Evolutionary conservation across 495 filamentous ascomycete genomes (phyloP).

Genomic region (Bathelium albidoporum): DNA sequence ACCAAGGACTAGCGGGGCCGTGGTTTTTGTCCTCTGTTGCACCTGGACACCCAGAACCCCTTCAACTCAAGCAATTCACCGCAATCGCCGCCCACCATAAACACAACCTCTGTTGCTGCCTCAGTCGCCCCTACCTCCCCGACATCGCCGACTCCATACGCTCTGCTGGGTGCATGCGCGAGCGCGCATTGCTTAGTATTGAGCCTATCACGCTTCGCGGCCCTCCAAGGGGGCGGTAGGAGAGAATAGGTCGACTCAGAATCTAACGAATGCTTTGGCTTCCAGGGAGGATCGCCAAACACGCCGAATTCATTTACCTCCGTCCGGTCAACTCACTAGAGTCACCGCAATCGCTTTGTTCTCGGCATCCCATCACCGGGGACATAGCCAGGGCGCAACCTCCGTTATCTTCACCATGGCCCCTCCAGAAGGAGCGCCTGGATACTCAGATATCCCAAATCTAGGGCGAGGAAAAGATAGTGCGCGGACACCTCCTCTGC

Average conservation of each 20-base stretch:
- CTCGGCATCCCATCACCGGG: neutral
- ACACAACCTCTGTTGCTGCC: neutral
- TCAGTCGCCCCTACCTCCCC: neutral
- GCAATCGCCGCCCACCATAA: neutral
- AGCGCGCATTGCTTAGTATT: neutral
- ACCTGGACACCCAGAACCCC: neutral
- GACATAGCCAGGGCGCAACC: neutral
- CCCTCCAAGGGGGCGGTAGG: neutral
- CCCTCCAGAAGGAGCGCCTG: neutral
- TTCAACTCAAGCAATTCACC: neutral
- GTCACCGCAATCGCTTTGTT: too few species aligned
- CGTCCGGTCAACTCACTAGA: too few species aligned
- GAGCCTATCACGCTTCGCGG: neutral
- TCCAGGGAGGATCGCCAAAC: neutral
- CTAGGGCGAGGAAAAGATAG: constrained; percentile 4
- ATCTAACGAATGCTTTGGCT: neutral
- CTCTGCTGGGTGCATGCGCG: neutral
- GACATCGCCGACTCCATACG: neutral
- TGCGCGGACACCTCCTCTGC: constrained; percentile 23
- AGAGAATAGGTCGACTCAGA: neutral
- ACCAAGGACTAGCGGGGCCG: neutral
- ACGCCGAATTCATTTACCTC: neutral
- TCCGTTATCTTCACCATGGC: neutral
- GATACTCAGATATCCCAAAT: constrained; percentile 1
- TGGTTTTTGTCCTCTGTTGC: neutral